Percentiles rank a stretch among this genome's conserved stretches.
Conservation (phyloP, 129 eudicot species). For the Chrysanthemum seticuspe region DNA sequence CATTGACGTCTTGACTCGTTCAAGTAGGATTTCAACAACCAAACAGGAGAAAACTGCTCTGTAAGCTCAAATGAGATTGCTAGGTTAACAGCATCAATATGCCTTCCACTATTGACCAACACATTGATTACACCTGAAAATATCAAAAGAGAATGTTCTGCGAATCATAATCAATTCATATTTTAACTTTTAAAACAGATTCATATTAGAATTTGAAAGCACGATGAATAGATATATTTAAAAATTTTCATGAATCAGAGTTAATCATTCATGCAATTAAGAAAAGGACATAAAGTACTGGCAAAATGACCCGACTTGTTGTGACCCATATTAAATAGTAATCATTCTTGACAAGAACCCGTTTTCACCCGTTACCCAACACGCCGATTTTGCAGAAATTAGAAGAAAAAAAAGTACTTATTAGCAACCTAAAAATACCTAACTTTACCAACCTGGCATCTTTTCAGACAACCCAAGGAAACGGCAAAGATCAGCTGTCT, state of each 20-base stretch:
- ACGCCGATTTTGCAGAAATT: background rate
- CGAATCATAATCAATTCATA: too few species aligned
- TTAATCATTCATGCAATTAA: too few species aligned
- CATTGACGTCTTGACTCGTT: conserved; percentile 57
- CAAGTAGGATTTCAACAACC: conserved; percentile 73
- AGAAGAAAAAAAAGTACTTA: background rate
- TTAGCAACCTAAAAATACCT: background rate
- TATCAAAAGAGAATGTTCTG: background rate
- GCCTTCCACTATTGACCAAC: conserved; percentile 67
- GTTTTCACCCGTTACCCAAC: too few species aligned
- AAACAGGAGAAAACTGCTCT: conserved; percentile 68
- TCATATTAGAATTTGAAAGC: too few species aligned
- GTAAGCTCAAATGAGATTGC: conserved; percentile 77
- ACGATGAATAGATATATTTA: too few species aligned
- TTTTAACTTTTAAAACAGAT: too few species aligned
- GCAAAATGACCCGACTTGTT: too few species aligned
- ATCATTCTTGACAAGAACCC: too few species aligned
- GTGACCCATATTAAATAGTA: too few species aligned
- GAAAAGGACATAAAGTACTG: too few species aligned
- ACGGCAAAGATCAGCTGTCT: conserved; percentile 81
- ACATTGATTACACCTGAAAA: conserved; percentile 69
- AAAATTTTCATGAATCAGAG: too few species aligned
- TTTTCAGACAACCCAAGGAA: conserved; percentile 74
- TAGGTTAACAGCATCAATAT: conserved; percentile 83
- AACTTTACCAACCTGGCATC: conserved; percentile 68